A percentile compares a stretch with the other conserved stretches of the same genome.
These are phyloP conservation scores for Phoma sp. DNA, from an alignment of 2,329 filamentous ascomycete species.

Conservation along the genomic window DNA sequence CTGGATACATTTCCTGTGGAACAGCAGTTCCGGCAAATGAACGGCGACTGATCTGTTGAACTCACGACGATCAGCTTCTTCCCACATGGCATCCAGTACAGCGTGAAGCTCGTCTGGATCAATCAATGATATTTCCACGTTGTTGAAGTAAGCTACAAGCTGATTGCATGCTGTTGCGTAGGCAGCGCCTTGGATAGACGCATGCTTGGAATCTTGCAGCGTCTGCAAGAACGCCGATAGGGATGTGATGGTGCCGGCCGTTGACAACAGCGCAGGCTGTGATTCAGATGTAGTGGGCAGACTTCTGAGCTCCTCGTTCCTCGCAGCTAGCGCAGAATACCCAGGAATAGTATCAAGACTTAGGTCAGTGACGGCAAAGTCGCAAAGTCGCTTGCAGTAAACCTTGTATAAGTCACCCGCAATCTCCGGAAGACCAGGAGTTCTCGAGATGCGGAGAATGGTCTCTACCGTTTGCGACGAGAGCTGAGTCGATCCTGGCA, in stretches of 20 bases:
- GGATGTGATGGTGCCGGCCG: not conserved
- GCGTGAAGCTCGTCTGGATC: conserved; percentile 25
- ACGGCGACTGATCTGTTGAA: conserved; percentile 51
- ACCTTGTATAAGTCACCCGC: conserved; percentile 47
- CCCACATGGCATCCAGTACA: conserved; percentile 50
- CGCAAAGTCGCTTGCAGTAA: conserved; percentile 37
- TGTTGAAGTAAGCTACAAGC: conserved; percentile 31
- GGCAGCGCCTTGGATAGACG: conserved; percentile 36
- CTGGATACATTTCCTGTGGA: conserved; percentile 43
- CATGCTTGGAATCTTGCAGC: conserved; percentile 36
- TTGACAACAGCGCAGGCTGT: not conserved
- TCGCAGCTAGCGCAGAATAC: conserved; percentile 22
- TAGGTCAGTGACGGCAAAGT: conserved; percentile 15
- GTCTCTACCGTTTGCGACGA: conserved; percentile 36
- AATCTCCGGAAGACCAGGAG: conserved; percentile 51
- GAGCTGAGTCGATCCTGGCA: conserved; percentile 16
- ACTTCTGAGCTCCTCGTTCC: conserved; percentile 16
- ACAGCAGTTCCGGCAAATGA: conserved; percentile 45
- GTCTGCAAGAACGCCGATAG: conserved; percentile 32
- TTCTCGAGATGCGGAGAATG: conserved; percentile 45
- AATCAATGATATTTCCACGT: conserved; percentile 3
- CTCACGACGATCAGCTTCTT: conserved; percentile 56
- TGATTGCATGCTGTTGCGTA: conserved; percentile 37
- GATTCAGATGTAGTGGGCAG: not conserved
- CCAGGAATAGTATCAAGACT: conserved; percentile 20